Percentiles rank a stretch among this genome's conserved stretches.
Conservation (phyloP, 2,329 filamentous ascomycete species). For the Apiospora marii region DNA sequence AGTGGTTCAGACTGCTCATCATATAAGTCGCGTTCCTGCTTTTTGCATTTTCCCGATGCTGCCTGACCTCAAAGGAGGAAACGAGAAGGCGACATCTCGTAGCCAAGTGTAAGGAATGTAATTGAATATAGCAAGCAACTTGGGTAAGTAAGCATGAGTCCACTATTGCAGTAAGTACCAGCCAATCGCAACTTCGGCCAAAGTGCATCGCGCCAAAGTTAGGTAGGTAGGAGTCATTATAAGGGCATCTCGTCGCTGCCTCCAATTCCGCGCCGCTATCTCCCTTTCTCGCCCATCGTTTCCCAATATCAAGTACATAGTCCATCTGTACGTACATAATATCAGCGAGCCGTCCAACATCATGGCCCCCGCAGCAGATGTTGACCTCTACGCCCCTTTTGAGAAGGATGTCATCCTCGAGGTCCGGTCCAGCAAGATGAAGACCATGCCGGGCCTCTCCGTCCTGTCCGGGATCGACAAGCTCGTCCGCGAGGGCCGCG, state of each 20-base stretch:
- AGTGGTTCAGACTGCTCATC: neutral
- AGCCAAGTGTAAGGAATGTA: neutral
- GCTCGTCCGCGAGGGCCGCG: constrained; percentile 48
- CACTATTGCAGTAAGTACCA: neutral
- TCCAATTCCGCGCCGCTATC: neutral
- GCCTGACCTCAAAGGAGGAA: neutral
- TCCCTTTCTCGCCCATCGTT: neutral
- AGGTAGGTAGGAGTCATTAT: neutral
- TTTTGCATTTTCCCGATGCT: neutral
- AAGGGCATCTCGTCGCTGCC: neutral
- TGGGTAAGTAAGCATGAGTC: constrained; percentile 1
- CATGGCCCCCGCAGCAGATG: constrained; percentile 37
- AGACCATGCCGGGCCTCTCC: constrained; percentile 58
- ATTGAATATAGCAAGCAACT: neutral
- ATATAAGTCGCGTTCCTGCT: neutral
- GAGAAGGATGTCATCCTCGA: constrained; percentile 60
- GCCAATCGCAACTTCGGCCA: neutral
- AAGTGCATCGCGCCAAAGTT: neutral
- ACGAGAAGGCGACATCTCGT: neutral
- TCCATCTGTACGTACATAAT: neutral
- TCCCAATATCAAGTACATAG: neutral
- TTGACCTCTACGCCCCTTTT: constrained; percentile 53
- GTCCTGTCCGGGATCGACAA: constrained; percentile 67
- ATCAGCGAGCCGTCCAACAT: neutral
- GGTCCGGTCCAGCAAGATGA: constrained; percentile 64